Base-by-base conservation (phyloP, 306 rosid species). In the Rosa chinensis region DNA sequence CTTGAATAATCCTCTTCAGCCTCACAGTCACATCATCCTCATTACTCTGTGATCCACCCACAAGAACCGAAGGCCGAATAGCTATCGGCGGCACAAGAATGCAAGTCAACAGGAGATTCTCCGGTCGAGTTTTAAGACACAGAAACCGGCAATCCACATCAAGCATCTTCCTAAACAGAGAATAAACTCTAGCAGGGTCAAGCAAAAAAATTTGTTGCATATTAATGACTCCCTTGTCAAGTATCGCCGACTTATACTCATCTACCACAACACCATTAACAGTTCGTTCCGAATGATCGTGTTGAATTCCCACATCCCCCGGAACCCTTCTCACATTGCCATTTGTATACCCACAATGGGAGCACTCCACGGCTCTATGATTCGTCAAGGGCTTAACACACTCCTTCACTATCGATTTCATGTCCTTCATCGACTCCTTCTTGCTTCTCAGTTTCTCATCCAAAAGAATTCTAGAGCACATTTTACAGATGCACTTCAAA, bases 401-500 rank as follows among this genome's bases (percentile, higher is more conserved):
- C 82, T 79, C 86, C 78, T 88, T 85, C 53, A 88, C 84, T 23
- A 85, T 58, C 72, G 37, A 32, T 32, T 32, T 32, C 37, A 32
- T 32, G 37, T 6, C 67, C 66, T 86, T 93, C 73, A 84, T 81
- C 35, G 84, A 39, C 47, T 89, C 92, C 63, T 77, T 42, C 81
- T 85, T 91, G 39, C 79, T 87, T 84, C 97, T 91, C 89, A 91
- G 4, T 21, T 78, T 53, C 49, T 92, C 97, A 20, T 80, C 84
- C 37, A 94, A 80, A 75, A 92, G 90, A 82, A 92, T 61, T 21
- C 97, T 88, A 77, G 97, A 88, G 89, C 99, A 94, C 84, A 92
- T 97, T 97, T 92, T 92, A 73, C 99, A 94, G 73, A 92, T 89
- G 86, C 95, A 92, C 89, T 94, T 94, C 74, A 94, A 84, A 82